A percentile compares a stretch with the other conserved stretches of the same genome.
These are phyloP conservation scores for Ascochyta lentis DNA, from an alignment of 2,329 filamentous ascomycete species.

Conservation along the genomic window DNA sequence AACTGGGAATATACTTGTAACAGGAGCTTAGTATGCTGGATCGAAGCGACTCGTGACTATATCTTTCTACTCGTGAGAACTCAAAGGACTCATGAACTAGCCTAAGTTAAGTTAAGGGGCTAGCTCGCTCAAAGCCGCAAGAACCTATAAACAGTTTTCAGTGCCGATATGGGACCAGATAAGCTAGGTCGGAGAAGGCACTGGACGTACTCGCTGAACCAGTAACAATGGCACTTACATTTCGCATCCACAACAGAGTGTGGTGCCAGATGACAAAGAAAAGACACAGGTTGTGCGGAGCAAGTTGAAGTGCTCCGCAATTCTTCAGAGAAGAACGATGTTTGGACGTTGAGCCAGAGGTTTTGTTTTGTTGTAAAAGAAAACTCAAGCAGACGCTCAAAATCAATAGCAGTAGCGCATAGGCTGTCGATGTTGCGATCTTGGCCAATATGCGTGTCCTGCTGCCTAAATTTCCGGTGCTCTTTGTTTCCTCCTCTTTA, in stretches of 20 bases:
- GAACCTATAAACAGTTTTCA: conserved; percentile 19
- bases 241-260: conserved; percentile 20
- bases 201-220: conserved; percentile 4
- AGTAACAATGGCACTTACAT: conserved; percentile 22
- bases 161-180: conserved; percentile 20
- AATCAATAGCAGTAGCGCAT: conserved; percentile 54
- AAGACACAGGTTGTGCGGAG: conserved; percentile 47
- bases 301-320: conserved; percentile 71
- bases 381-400: conserved; percentile 74
- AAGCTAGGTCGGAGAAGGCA: conserved; percentile 14
- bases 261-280: conserved; percentile 24
- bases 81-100: conserved; percentile 12
- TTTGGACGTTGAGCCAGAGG: conserved; percentile 80
- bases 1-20: conserved; percentile 22
- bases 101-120: conserved; percentile 3
- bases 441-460: conserved; percentile 50
- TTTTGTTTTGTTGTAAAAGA: conserved; percentile 80
- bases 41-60: conserved; percentile 9
- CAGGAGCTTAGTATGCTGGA: background rate
- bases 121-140: conserved; percentile 14
- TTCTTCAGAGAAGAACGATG: conserved; percentile 54
- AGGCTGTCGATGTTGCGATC: conserved; percentile 76
- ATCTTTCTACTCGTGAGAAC: conserved; percentile 24
- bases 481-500: conserved; percentile 28
- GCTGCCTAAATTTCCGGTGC: conserved; percentile 39